Conservation (phyloP, 805 yeast genomes). For the Pichia paraexigua region DNA sequence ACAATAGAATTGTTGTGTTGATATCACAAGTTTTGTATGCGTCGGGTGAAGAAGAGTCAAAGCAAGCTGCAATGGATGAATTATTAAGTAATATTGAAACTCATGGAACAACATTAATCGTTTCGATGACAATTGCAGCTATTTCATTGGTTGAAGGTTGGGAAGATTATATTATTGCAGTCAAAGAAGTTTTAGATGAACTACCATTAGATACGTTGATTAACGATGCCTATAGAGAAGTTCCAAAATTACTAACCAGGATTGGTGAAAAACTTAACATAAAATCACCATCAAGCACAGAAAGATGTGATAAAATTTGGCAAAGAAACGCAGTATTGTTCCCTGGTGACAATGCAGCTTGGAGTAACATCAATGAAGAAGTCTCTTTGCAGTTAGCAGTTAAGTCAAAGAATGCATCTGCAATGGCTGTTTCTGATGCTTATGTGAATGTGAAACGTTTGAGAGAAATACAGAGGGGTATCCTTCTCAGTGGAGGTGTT, state of each 20-base stretch:
- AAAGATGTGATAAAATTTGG: conserved; percentile 34
- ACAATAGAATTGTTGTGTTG: conserved; percentile 60
- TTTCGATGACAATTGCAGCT: conserved; percentile 73
- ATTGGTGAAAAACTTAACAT: conserved; percentile 35
- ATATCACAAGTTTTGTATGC: conserved; percentile 76
- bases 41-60: conserved; percentile 65
- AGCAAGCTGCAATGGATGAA: conserved; percentile 79
- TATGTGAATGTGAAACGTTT: conserved; percentile 41
- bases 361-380: conserved; percentile 55
- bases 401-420: conserved; percentile 40
- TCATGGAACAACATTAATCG: conserved; percentile 57
- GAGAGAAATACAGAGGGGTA: conserved; percentile 57
- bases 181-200: conserved; percentile 56
- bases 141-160: conserved; percentile 59
- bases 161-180: conserved; percentile 47
- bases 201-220: conserved; percentile 37
- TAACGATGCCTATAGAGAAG: conserved; percentile 43
- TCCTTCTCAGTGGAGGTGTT: conserved; percentile 38
- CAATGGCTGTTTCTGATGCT: conserved; percentile 44
- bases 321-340: conserved; percentile 65
- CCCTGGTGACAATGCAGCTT: conserved; percentile 61
- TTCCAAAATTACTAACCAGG: conserved; percentile 52
- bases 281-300: neutral
- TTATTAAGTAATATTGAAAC: conserved; percentile 56
- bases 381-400: conserved; percentile 55